Base-by-base conservation (phyloP, 345 rosid genomes). In the Populus euphratica region DNA sequence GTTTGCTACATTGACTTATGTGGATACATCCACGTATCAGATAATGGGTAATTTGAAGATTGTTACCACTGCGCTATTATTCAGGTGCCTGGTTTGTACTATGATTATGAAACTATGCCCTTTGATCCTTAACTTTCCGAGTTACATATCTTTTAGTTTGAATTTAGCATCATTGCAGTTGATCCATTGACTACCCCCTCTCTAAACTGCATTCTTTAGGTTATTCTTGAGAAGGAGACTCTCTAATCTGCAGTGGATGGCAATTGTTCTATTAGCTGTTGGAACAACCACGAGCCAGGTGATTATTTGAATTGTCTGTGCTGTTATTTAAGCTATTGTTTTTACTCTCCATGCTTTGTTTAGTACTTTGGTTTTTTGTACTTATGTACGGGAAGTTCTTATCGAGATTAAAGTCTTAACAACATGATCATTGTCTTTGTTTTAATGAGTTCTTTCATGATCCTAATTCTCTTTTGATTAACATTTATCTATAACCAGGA, bases 11-110 rank as follows among this genome's bases (percentile, higher is more conserved):
- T 81, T 94, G 78, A 94, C 89, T 33, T 96, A 92, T 80, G 89
- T 96, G 31, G 97, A 96, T 80, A 89, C 97, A 4, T 94, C 99
- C 54, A 96, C 97, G 2, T 91, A 96, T 82, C 98, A 96, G 87
- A 96, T 96, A 43, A 92, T 96, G 98, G 98, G 99, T 7, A 96
- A 96, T 86, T 81, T 96, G 80, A 96, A 96, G 97, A 92, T 96
- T 83, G 95, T 96, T 33, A 90, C 98, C 54, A 94, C 99, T 49
- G 98, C 89, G 50, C 82, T 96, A 70, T 82, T 96, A 20, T 96
- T 93, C 84, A 96, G 99, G 99, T 96, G 39, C 25, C 6, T 68
- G 10, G 9, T 38, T 33, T 33, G 36, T 33, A 33, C 36, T 33
- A 4, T 33, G 36, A 33, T 33, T 33, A 33, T 33, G 36, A 33